Conservation (phyloP, 352 stramenopile genomes). For the Globisporangium abappressorium region DNA sequence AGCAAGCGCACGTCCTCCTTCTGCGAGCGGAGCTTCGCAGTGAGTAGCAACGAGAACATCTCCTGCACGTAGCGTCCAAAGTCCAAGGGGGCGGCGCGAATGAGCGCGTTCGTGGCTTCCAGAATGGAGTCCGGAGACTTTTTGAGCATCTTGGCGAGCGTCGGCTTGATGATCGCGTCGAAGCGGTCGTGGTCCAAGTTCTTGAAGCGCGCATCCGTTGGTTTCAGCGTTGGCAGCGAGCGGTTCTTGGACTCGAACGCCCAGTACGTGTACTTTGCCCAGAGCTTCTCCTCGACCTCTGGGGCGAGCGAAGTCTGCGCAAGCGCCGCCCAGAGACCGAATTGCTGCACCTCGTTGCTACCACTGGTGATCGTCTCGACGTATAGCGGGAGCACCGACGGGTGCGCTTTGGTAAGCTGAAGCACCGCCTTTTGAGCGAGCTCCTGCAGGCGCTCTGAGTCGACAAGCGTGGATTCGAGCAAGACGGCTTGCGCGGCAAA, state of each 20-base stretch:
- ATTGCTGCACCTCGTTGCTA: constrained; percentile 47
- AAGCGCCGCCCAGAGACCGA: constrained; percentile 63
- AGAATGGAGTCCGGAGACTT: constrained; percentile 77
- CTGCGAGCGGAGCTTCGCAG: constrained; percentile 74
- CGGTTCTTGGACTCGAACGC: constrained; percentile 77
- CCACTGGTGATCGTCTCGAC: constrained; percentile 28
- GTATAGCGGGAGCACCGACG: constrained; percentile 39
- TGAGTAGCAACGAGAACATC: constrained; percentile 68
- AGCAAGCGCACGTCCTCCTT: constrained; percentile 74
- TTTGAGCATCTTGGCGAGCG: constrained; percentile 76
- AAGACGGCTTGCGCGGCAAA: constrained; percentile 43
- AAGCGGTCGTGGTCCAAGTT: constrained; percentile 59
- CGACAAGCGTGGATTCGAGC: constrained; percentile 53
- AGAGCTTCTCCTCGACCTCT: constrained; percentile 44
- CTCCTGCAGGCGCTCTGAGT: constrained; percentile 42
- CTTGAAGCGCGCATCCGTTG: constrained; percentile 48
- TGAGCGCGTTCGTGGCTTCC: constrained; percentile 49
- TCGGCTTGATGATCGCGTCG: constrained; percentile 56
- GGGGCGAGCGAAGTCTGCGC: constrained; percentile 26
- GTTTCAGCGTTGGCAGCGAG: constrained; percentile 32
- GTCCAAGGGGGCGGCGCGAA: constrained; percentile 53
- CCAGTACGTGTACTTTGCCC: constrained; percentile 61
- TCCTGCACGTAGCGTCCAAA: constrained; percentile 58
- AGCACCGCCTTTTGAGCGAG: constrained; percentile 41
- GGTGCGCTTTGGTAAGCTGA: constrained; percentile 44